Percentiles rank a stretch among this genome's conserved stretches.
These are phyloP conservation scores for Ceratocystiopsis minuta DNA, from an alignment of 2,329 filamentous ascomycete genomes.

Conservation along the genomic window DNA sequence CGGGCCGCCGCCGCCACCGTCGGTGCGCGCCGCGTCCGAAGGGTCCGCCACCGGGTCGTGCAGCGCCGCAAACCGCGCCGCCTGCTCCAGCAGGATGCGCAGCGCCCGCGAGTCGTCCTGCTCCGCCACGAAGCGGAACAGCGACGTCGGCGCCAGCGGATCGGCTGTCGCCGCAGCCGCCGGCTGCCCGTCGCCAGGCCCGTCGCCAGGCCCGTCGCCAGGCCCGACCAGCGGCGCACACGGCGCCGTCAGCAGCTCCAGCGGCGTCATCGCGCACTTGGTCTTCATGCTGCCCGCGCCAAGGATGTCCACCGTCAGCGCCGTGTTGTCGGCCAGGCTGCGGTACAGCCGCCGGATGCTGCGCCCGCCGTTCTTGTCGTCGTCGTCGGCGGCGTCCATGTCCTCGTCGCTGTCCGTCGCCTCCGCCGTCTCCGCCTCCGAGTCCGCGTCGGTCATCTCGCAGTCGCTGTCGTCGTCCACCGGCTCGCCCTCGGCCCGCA, in stretches of 20 bases:
- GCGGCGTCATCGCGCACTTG: conserved; percentile 38
- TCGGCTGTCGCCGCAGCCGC: no score
- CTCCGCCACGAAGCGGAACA: conserved; percentile 28
- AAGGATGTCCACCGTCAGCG: conserved; percentile 60
- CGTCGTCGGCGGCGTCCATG: conserved; percentile 15
- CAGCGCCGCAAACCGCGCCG: conserved; percentile 21
- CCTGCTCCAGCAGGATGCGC: conserved; percentile 37
- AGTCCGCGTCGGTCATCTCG: no score
- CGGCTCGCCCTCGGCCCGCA: conserved; percentile 18
- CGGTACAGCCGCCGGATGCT: conserved; percentile 24
- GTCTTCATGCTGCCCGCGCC: conserved; percentile 51
- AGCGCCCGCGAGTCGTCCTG: conserved; percentile 36
- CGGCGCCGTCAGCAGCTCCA: conserved; percentile 27
- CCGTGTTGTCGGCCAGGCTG: conserved; percentile 44
- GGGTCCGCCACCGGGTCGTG: no score
- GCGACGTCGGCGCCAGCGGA: neutral
- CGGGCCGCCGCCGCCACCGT: conserved; percentile 15
- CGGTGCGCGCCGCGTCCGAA: no score
- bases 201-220: no score
- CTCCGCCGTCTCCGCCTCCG: no score
- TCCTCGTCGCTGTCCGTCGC: conserved; percentile 22
- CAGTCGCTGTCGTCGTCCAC: conserved; percentile 20
- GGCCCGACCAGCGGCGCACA: conserved; percentile 18
- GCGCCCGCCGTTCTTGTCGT: conserved; percentile 13
- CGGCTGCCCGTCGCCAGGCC: no score